Percentiles rank a stretch among this genome's conserved stretches.
These are phyloP conservation scores for Galeopsis tetrahit DNA, from an alignment of 257 asterid genomes.

Conservation along the genomic window DNA sequence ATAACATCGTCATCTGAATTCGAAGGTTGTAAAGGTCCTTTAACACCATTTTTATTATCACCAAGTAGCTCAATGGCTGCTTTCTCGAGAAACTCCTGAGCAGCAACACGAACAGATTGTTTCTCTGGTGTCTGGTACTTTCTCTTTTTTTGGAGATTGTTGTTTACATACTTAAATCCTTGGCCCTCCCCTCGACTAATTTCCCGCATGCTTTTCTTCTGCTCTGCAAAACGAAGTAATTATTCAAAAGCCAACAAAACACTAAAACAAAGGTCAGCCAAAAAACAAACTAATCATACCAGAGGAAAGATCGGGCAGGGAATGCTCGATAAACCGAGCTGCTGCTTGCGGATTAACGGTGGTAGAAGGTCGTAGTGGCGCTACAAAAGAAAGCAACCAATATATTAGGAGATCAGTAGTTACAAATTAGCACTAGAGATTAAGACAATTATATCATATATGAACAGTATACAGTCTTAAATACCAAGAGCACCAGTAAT, in stretches of 20 bases:
- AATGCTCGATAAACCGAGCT: conserved; percentile 89
- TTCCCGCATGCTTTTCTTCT: conserved; percentile 82
- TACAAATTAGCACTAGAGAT: conserved; percentile 20
- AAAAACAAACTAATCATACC: conserved; percentile 50
- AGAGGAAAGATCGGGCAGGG: conserved; percentile 85
- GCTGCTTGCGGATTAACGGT: conserved; percentile 81
- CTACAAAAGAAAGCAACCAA: conserved; percentile 49
- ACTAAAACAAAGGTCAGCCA: conserved; percentile 22
- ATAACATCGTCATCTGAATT: conserved; percentile 68
- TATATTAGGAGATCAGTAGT: conserved; percentile 13
- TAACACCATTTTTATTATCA: conserved; percentile 68
- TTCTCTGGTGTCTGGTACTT: conserved; percentile 66
- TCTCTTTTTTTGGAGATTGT: conserved; percentile 70
- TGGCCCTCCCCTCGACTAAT: conserved; percentile 66
- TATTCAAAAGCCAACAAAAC: conserved; percentile 42
- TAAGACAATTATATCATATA: not conserved
- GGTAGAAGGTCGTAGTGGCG: conserved; percentile 83
- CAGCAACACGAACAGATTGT: conserved; percentile 79
- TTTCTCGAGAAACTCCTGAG: conserved; percentile 96
- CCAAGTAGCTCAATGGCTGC: conserved; percentile 92
- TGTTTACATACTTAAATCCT: conserved; percentile 52
- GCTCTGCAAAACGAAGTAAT: conserved; percentile 68
- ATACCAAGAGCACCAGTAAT: not conserved
- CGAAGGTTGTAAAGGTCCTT: conserved; percentile 75
- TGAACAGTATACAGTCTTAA: conserved; percentile 17